A percentile compares a stretch with the other conserved stretches of the same genome.
Evolutionary conservation across 2,329 filamentous ascomycete species (phyloP).

Genomic region (Grosmannia penicillata): DNA sequence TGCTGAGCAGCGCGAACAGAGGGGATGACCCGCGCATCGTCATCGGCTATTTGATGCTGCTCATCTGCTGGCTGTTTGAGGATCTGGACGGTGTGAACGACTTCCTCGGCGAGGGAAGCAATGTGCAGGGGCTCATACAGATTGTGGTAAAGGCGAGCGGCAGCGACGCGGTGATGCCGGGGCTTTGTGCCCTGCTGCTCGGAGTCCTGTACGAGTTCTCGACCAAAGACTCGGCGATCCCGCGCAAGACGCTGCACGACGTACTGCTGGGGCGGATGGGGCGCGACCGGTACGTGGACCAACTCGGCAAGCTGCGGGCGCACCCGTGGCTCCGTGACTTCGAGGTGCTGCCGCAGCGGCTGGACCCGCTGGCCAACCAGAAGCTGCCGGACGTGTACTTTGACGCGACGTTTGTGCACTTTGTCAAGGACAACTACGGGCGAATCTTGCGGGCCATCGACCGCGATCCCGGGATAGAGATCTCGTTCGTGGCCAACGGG

Average conservation of each 20-base stretch:
- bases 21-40: constrained; percentile 65
- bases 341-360: constrained; percentile 65
- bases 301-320: constrained; percentile 60
- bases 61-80: constrained; percentile 84
- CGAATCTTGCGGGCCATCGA: constrained; percentile 75
- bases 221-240: constrained; percentile 87
- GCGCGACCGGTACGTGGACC: constrained; percentile 75
- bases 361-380: constrained; percentile 32
- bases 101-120: constrained; percentile 82
- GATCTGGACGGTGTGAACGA: constrained; percentile 85
- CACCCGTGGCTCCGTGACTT: constrained; percentile 75
- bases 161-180: constrained; percentile 56
- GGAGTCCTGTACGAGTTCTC: constrained; percentile 94
- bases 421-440: constrained; percentile 92
- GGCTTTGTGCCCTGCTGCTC: constrained; percentile 69
- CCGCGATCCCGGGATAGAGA: constrained; percentile 75
- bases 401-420: constrained; percentile 75
- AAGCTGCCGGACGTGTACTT: constrained; percentile 70
- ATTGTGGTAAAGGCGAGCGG: constrained; percentile 47
- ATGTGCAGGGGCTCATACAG: constrained; percentile 73
- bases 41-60: constrained; percentile 77
- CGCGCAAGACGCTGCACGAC: constrained; percentile 65
- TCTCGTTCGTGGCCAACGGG: constrained; percentile 64
- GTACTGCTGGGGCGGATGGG: constrained; percentile 65
- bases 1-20: constrained; percentile 65